Base-by-base conservation (phyloP, 768 basidiomycete species). In the Pluteus cervinus region DNA sequence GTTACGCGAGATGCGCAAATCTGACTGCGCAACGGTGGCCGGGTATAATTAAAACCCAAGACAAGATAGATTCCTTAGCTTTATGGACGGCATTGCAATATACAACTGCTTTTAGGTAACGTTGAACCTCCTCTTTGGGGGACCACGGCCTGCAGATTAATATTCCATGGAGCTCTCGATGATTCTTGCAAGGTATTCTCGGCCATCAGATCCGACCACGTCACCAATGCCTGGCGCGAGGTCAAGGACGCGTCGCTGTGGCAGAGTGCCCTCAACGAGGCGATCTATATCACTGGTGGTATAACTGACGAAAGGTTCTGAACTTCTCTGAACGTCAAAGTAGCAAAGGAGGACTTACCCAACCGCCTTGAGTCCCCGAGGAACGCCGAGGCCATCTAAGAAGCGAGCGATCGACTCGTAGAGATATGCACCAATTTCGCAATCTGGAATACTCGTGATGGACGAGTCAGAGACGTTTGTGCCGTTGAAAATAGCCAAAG, bases 171-270 rank as follows among this genome's bases (percentile, higher is more conserved):
- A 86, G 39, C 63, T 71, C 53, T 87, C 81, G 52, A 97, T 72
- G 54, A 97, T 93, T 46, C 59, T 70, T 15, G 79, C 77, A 49
- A 97, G 60, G 62, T 92, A 85, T 52, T 89, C 80, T 48, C 68
- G 74, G 29, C 90, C 90, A 56, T 93, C 88, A 29, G 81, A 82
- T 21, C 81, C 88, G 17, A 76, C 76, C 22, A 91, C 69, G 50
- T 89, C 76, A 7, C 88, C 86, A 47, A 94, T 81, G 33, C 86
- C 84, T 11, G 93, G 94, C 6, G 94, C 94, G 20, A 98, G 69
- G 56, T 96, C 92, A 45, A 98, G 58, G 4, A 98, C 93, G 12
- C 93, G 74, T 38, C 90, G 65, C 60, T 98, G 94, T 11, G 94
- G 94, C 31, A 98, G 56, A 14, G 93, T 89, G 4, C 94, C 93